These are phyloP conservation scores for Trichothecium roseum DNA, from an alignment of 2,329 filamentous ascomycete genomes.

Conservation along the genomic window DNA sequence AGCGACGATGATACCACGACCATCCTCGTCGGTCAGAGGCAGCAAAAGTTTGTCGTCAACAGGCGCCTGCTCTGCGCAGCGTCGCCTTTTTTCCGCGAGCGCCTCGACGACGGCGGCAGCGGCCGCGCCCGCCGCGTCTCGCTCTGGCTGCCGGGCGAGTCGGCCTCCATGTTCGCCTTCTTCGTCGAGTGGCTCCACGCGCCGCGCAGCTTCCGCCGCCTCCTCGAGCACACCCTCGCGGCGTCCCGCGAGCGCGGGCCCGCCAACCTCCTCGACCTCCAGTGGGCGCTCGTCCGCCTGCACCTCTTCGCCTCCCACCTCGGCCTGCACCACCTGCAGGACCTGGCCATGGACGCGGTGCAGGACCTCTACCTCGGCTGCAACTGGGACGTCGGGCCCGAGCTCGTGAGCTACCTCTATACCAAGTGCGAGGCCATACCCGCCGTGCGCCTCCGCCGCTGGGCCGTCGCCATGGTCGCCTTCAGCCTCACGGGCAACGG, in stretches of 20 bases:
- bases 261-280: conserved; percentile 27
- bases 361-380: conserved; percentile 48
- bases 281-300: conserved; percentile 45
- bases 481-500: conserved; percentile 35
- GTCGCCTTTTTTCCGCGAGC: conserved; percentile 37
- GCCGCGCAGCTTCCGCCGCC: conserved; percentile 26
- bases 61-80: conserved; percentile 33
- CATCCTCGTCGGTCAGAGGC: conserved; percentile 30
- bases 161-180: conserved; percentile 40
- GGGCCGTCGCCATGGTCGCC: conserved; percentile 51
- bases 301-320: conserved; percentile 47
- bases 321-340: conserved; percentile 39
- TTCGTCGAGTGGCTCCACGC: conserved; percentile 43
- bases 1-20: conserved; percentile 16
- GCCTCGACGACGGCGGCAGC: conserved; percentile 23
- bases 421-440: conserved; percentile 37
- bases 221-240: conserved; percentile 30
- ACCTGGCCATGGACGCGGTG: conserved; percentile 45
- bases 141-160: conserved; percentile 34
- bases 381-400: conserved; percentile 46
- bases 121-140: conserved; percentile 14
- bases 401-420: conserved; percentile 42
- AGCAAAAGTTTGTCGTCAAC: conserved; percentile 30
- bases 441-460: conserved; percentile 43
- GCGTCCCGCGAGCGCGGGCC: conserved; percentile 16